Conservation (phyloP, 225 moss, liverwort and hornwort species). For the Straminergon stramineum region DNA sequence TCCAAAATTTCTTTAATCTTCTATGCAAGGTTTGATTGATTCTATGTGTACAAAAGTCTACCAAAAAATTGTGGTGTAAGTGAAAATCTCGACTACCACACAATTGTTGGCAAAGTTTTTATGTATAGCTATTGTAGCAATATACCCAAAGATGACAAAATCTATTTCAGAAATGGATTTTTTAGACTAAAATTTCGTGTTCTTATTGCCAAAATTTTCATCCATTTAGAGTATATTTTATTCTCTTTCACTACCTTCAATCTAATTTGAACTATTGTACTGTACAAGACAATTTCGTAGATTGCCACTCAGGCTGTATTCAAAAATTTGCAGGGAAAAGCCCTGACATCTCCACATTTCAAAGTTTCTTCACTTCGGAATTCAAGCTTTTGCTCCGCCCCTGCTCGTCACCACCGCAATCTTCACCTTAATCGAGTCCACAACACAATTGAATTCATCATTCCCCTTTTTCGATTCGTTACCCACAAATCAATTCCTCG, state of each 20-base stretch:
- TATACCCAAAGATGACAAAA: too few relatives aligned
- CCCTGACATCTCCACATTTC: not conserved
- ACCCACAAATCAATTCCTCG: not conserved
- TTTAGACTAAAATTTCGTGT: not conserved
- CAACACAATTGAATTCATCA: not conserved
- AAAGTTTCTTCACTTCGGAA: not conserved
- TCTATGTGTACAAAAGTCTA: accelerated
- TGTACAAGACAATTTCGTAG: not conserved
- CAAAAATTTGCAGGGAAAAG: not conserved
- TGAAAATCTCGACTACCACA: too few relatives aligned
- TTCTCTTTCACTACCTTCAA: not conserved
- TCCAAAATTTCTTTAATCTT: not conserved
- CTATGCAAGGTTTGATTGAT: too few relatives aligned
- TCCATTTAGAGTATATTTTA: not conserved
- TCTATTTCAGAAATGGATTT: not conserved
- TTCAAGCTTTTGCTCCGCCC: not conserved
- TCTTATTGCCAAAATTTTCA: not conserved
- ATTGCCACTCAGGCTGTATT: too few relatives aligned
- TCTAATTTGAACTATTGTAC: not conserved
- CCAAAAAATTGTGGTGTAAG: too few relatives aligned
- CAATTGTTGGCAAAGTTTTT: not conserved
- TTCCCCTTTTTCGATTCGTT: not conserved
- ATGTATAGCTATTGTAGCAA: not conserved
- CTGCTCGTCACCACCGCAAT: not conserved
- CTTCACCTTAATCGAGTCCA: not conserved